phyloP scores from a whole-genome alignment of 208 protist genomes.

The Naegleria gruberi region DNA sequence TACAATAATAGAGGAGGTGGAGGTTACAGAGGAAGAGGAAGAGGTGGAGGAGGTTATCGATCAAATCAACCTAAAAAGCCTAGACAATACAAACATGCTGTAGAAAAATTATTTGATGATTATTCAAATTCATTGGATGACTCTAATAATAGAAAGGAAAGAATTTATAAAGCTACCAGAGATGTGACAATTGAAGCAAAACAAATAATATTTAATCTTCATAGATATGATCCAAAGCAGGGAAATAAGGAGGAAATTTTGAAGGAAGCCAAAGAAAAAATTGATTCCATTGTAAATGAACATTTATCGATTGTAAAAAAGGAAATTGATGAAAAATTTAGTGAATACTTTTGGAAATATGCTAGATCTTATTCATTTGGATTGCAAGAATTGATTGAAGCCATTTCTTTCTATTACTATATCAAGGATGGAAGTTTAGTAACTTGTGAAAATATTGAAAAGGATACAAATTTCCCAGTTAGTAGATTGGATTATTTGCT shows the following conservation, averaged over 20 bases:
- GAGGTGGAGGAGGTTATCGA: background rate
- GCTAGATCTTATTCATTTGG: background rate
- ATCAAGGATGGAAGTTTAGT: background rate
- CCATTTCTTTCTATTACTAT: slow-evolving; percentile 1
- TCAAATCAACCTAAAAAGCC: background rate
- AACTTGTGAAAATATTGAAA: background rate
- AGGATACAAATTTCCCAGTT: background rate
- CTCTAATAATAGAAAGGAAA: slow-evolving; percentile 18
- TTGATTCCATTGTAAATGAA: background rate
- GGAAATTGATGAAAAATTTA: background rate
- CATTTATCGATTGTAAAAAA: background rate
- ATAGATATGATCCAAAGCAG: background rate
- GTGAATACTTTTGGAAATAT: slow-evolving; percentile 9
- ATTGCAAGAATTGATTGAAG: slow-evolving; percentile 25
- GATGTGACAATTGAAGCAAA: slow-evolving; percentile 22
- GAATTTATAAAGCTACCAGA: slow-evolving; percentile 17
- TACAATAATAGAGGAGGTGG: background rate
- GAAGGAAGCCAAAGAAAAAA: background rate
- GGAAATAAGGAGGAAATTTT: background rate
- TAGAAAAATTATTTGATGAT: slow-evolving; percentile 18
- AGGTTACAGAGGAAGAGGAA: background rate
- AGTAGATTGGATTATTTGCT: background rate
- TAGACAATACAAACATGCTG: background rate
- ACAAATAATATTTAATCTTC: slow-evolving; percentile 6
- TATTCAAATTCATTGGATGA: background rate